Evolutionary conservation across 805 yeast species (phyloP).

Genomic region (Barnettozyma botsteinii): DNA sequence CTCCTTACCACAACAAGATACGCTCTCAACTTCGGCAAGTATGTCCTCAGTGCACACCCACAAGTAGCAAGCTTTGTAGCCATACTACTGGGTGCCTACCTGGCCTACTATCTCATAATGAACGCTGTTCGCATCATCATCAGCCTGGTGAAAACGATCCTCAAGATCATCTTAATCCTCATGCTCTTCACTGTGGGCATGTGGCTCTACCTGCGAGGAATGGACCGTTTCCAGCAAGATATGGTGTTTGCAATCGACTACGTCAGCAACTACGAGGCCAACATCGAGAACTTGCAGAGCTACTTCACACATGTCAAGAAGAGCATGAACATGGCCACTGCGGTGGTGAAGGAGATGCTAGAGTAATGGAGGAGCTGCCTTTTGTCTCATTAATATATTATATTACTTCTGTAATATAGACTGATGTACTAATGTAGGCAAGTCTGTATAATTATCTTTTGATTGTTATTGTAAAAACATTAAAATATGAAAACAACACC

Average conservation of each 20-base stretch:
- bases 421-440: no score
- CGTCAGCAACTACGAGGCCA: background rate
- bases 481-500: no score
- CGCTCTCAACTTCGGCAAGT: slow-evolving; percentile 14
- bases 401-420: no score
- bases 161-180: slow-evolving; percentile 26
- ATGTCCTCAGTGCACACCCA: slow-evolving; percentile 28
- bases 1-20: background rate
- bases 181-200: slow-evolving; percentile 15
- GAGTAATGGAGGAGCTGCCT: background rate
- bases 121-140: slow-evolving; percentile 24
- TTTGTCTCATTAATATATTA: no score
- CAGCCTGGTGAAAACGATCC: slow-evolving; percentile 16
- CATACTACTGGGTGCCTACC: slow-evolving; percentile 17
- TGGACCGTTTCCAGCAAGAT: slow-evolving; percentile 47
- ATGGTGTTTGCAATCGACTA: slow-evolving; percentile 26
- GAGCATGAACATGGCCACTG: background rate
- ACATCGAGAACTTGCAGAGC: background rate
- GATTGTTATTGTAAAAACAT: no score
- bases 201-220: slow-evolving; percentile 32
- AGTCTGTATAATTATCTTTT: no score
- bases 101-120: slow-evolving; percentile 26
- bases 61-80: slow-evolving; percentile 22
- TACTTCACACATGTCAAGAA: background rate
- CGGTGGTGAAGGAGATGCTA: background rate